Base-by-base conservation (phyloP, 1,139 yeast genomes). In the Debaryomyces nepalensis region DNA sequence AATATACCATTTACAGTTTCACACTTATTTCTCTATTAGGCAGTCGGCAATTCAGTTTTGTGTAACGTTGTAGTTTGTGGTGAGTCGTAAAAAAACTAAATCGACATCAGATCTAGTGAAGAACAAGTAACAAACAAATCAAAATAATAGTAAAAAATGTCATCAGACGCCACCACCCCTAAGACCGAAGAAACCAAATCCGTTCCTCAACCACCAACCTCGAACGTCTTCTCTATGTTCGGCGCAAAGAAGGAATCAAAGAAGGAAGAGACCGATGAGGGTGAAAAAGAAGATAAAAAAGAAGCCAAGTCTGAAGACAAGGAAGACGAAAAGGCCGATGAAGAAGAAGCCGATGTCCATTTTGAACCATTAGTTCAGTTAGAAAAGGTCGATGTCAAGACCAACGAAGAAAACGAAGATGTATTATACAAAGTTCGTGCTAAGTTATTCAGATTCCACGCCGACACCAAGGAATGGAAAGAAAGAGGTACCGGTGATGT, bases 401-500 rank as follows among this genome's bases (percentile, higher is more conserved):
- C 98, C 58, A 88, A 90, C 70, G 99, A 93, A 73, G 99, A 93
- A 71, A 81, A 90, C 51, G 99, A 93, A 74, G 96, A 89, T 48
- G 91, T 86, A 22, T 67, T 87, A 53, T 87, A 75, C 74, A 93
- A 93, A 65, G 90, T 84, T 43, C 79, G 99, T 65, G 98, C 99
- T 55, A 95, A 93, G 73, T 78, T 93, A 63, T 93, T 93, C 78
- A 85, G 90, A 70, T 93, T 85, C 75, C 87, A 85, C 61, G 77
- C 76, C 48, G 90, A 85, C 50, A 64, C 84, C 45, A 87, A 88
- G 62, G 99, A 93, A 73, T 93, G 99, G 99, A 93, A 95, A 70
- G 99, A 95, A 77, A 87, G 99, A 76, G 99, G 99, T 55, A 90
- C 97, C 34, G 99, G 99, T 58, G 99, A 93, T 63, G 97, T 91